A percentile compares a stretch with the other conserved stretches of the same genome.
phyloP scores from a whole-genome alignment of 768 basidiomycete genomes.

The Mycena galericulata region DNA sequence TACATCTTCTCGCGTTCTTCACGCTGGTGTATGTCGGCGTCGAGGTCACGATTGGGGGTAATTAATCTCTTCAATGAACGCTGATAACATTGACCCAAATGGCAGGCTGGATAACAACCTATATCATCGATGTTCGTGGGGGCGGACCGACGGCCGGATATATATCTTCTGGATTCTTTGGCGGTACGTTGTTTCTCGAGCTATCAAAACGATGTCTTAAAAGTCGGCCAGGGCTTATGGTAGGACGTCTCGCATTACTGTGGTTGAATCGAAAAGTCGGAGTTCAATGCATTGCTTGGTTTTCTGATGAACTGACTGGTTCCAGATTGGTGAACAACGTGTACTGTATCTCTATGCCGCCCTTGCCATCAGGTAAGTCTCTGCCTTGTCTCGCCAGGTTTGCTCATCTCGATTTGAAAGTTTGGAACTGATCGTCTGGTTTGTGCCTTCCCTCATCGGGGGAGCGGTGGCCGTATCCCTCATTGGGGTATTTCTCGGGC shows the following conservation, averaged over 20 bases:
- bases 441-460: constrained; percentile 72
- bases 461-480: constrained; percentile 73
- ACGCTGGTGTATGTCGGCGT: constrained; percentile 62
- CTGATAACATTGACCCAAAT: neutral
- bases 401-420: constrained; percentile 43
- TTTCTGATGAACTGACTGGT: neutral
- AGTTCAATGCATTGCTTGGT: neutral
- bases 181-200: constrained; percentile 5
- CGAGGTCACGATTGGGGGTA: constrained; percentile 64
- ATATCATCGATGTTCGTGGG: constrained; percentile 55
- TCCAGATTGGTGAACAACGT: constrained; percentile 64
- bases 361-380: constrained; percentile 60
- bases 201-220: neutral
- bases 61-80: neutral
- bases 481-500: constrained; percentile 76
- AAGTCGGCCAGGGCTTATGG: constrained; percentile 58
- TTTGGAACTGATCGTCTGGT: constrained; percentile 76
- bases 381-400: neutral
- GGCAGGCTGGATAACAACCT: constrained; percentile 68
- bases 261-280: constrained; percentile 65
- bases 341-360: constrained; percentile 64
- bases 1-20: constrained; percentile 62
- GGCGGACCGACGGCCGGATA: constrained; percentile 63
- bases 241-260: constrained; percentile 66
- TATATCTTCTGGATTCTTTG: constrained; percentile 62